Conservation (phyloP, 371 early-diverging fungal genomes). For the Rhizopus delemar region DNA sequence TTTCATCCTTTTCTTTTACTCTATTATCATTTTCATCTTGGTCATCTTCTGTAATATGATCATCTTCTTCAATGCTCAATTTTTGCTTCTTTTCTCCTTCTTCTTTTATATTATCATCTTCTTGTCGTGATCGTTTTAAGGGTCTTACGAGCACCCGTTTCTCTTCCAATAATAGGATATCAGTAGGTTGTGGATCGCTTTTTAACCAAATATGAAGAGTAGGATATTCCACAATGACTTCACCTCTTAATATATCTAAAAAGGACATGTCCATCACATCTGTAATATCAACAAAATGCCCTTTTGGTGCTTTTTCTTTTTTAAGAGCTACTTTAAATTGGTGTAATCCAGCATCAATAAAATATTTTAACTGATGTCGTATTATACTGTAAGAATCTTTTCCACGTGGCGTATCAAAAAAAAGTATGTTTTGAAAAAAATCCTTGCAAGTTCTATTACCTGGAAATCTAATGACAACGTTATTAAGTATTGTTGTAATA, state of each 20-base stretch:
- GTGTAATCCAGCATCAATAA: constrained; percentile 34
- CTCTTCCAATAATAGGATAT: constrained; percentile 27
- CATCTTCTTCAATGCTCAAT: neutral
- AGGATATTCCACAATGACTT: constrained; percentile 46
- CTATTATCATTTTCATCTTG: neutral
- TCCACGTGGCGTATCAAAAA: constrained; percentile 34
- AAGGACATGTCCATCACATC: constrained; percentile 24
- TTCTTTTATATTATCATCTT: neutral
- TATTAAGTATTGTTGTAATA: neutral
- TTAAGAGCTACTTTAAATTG: constrained; percentile 38
- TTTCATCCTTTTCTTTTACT: neutral
- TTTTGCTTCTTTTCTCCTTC: neutral
- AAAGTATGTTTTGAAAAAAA: constrained; percentile 40
- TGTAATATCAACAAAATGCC: constrained; percentile 34
- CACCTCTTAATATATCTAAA: constrained; percentile 30
- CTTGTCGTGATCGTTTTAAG: neutral
- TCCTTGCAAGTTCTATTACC: constrained; percentile 23
- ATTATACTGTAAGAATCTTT: constrained; percentile 29
- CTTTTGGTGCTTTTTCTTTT: constrained; percentile 34
- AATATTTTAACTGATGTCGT: constrained; percentile 37
- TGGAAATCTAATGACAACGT: constrained; percentile 20
- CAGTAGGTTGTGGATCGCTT: constrained; percentile 20
- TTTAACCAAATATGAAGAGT: constrained; percentile 43
- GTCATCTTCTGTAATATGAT: neutral
- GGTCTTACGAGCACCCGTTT: constrained; percentile 15